Conservation (phyloP, 225 moss, liverwort and hornwort species). For the Rhytidiadelphus loreus region DNA sequence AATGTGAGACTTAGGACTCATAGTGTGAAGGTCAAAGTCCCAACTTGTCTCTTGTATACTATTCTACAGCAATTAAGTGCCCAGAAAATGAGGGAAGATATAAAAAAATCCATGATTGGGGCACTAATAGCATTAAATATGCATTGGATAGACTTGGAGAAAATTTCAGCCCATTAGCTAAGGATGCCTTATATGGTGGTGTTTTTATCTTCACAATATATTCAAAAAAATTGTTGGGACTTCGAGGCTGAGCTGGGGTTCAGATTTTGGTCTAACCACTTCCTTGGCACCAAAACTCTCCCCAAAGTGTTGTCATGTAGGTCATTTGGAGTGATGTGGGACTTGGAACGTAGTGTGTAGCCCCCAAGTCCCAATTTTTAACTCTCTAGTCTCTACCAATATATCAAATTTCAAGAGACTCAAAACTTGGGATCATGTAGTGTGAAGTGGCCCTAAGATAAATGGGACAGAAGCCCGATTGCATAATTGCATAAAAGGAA, state of each 20-base stretch:
- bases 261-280: rapidly evolving
- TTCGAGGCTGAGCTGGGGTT: rapidly evolving
- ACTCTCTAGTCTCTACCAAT: rapidly evolving
- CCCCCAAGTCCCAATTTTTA: rapidly evolving
- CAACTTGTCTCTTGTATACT: too few species aligned
- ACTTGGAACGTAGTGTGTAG: neutral
- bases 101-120: rapidly evolving
- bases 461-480: rapidly evolving
- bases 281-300: rapidly evolving
- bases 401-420: neutral
- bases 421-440: rapidly evolving
- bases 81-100: neutral
- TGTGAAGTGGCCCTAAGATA: neutral
- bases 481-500: neutral
- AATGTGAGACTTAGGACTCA: neutral
- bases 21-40: neutral
- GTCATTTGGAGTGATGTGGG: rapidly evolving
- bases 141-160: rapidly evolving
- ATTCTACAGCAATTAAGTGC: rapidly evolving
- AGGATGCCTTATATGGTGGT: neutral
- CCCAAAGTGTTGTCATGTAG: rapidly evolving
- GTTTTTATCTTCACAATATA: neutral
- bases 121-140: neutral
- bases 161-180: neutral
- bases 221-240: neutral